Base-by-base conservation (phyloP, 2,329 filamentous ascomycete genomes). In the Neoscytalidium dimidiatum region DNA sequence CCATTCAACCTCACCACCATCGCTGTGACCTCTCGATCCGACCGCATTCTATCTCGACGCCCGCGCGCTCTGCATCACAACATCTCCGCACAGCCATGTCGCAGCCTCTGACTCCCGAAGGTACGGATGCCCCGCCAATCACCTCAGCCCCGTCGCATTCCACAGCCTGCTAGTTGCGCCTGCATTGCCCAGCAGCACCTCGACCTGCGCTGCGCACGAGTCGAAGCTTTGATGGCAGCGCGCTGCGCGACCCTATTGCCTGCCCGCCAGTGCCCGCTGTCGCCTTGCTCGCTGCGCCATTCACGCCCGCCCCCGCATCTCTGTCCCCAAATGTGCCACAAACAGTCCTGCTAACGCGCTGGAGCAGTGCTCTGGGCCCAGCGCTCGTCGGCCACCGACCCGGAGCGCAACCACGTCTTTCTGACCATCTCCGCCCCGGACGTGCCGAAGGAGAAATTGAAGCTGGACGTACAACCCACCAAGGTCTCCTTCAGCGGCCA, bases 221-320 rank as follows among this genome's bases (percentile, higher is more conserved):
- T 21, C 19, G n/a, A 33, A 14, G 13, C 28, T n/a, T n/a, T 23
- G 26, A 44, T 14, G 21, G 11, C 9, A 46, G 31, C 72, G 75
- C 67, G 75, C 67, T 21, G 28, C 23, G 8, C 19, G 31, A 28
- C 8, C 17, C 31, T 43, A 66, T 95, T 99, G 73, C 91, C 92
- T 80, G 98, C 95, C 95, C 94, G 95, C 70, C 95, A 98, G 85
- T 93, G 95, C 84, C 98, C 94, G 51, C 94, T 89, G 75, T 83
- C 80, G 72, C 84, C 84, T 71, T 94, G 97, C 63, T 78, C 91
- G 65, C 86, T 89, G 78, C 95, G 93, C 85, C 38, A 11, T 41
- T 4, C 38, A 41, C 38, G n/a, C 13, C 11, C 38, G 13, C 14
- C 7, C n/a, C 99, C 98, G 86, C 92, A 92, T 92, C 99, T 82